Percentiles rank a stretch among this genome's conserved stretches.
phyloP scores from a whole-genome alignment of 345 rosid species.

The Acer saccharum region DNA sequence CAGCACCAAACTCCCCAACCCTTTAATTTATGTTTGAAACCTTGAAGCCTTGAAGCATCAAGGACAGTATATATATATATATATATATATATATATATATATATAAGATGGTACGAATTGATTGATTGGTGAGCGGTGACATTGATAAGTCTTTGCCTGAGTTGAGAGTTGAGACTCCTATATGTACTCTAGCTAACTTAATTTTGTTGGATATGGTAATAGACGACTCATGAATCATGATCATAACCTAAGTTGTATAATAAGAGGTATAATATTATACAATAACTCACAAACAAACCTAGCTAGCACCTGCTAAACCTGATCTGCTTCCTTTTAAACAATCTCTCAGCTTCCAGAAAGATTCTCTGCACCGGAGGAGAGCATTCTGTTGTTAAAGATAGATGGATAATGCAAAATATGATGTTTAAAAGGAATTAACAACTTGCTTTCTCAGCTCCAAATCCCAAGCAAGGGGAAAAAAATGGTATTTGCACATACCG shows the following conservation, averaged over 20 bases:
- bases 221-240: no score
- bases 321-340: no score
- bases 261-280: no score
- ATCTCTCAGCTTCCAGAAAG: background rate
- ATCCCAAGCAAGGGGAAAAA: slow-evolving; percentile 22
- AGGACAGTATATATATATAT: background rate
- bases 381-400: background rate
- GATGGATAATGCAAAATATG: background rate
- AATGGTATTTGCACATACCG: slow-evolving; percentile 12
- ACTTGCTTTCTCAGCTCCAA: slow-evolving; percentile 22
- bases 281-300: no score
- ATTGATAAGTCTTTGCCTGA: background rate
- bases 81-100: no score
- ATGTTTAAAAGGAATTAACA: slow-evolving; percentile 11
- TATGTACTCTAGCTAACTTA: background rate
- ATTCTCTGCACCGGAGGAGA: slow-evolving; percentile 14
- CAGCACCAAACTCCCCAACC: background rate
- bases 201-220: background rate
- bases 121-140: background rate
- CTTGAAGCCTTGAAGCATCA: background rate
- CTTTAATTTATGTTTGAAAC: no score
- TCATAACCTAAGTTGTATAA: no score
- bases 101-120: background rate
- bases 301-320: no score
- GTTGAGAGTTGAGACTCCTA: no score